Evolutionary conservation across 495 filamentous ascomycete species (phyloP).

Genomic region (Aspergillus biplanus): DNA sequence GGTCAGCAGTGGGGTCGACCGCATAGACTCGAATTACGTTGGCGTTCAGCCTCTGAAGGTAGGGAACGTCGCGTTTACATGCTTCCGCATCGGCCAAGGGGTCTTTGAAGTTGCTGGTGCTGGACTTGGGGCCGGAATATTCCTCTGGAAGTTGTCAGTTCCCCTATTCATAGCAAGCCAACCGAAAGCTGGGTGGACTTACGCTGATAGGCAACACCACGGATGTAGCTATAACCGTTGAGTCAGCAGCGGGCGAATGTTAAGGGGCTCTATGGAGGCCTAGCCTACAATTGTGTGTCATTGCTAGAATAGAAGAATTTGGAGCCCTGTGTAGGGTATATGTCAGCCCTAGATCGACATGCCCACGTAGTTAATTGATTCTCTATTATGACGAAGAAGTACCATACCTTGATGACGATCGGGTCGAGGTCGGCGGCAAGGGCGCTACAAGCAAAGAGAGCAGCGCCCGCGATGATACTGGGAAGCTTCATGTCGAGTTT

Average conservation of each 20-base stretch:
- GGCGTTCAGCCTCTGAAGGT: constrained; percentile 71
- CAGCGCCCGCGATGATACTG: constrained; percentile 26
- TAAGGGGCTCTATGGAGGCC: neutral
- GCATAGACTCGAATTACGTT: constrained; percentile 94
- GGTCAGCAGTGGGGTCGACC: constrained; percentile 75
- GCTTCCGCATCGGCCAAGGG: constrained; percentile 68
- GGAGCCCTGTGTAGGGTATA: constrained; percentile 51
- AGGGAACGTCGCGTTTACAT: constrained; percentile 80
- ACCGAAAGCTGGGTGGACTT: constrained; percentile 22
- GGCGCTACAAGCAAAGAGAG: constrained; percentile 29
- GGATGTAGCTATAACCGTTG: constrained; percentile 61
- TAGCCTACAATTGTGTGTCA: constrained; percentile 72
- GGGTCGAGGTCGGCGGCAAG: constrained; percentile 49
- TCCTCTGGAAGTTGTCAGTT: constrained; percentile 45
- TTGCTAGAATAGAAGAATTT: constrained; percentile 79
- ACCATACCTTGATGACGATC: constrained; percentile 65
- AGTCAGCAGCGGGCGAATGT: neutral
- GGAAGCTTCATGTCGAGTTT: constrained; percentile 30
- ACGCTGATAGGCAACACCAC: constrained; percentile 85
- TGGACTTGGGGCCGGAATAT: constrained; percentile 38
- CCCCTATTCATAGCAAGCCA: neutral
- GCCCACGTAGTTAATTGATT: no score
- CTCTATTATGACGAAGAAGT: neutral
- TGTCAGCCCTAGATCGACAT: constrained; percentile 9
- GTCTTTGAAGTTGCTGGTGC: constrained; percentile 53